Base-by-base conservation (phyloP, 495 filamentous ascomycete species). In the Talaromyces stipitatus region DNA sequence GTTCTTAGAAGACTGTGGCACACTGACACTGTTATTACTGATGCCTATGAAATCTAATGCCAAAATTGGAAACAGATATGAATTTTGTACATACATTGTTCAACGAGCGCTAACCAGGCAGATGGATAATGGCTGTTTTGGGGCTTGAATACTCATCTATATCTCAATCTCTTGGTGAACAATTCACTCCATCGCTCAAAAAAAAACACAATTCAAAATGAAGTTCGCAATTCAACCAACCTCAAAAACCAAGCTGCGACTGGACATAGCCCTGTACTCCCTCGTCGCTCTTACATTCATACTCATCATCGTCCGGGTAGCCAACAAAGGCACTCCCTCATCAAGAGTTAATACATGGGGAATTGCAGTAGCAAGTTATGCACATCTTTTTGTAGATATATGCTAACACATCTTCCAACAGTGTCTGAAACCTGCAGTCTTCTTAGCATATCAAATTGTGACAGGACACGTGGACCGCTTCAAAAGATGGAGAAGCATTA, bases 361-460 rank as follows among this genome's bases (percentile, higher is more conserved):
- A 1, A 63, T 69, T 11, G 62, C 62, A 24, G 66, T 66, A 18
- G 66, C 66, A n/a, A n/a, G n/a, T 38, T 52, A 61, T 61, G n/a
- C 1, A n/a, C 54, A 12, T 16, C 9, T 12, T 2, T 38, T 24
- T 11, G 8, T 18, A 43, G n/a, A 8, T 41, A 18, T 5, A 1
- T n/a, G 16, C 38, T 43, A 4, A 43, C 12, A 18, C 7, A 24
- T 24, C 45, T 48, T 3, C 2, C 16, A 3, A 46, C 27, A 70
- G 68, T 67, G 64, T 20, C 10, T 69, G 28, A 72, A 72, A 63
- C 66, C 70, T 12, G 60, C 58, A 3, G 30, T 65, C 41, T 72
- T 69, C 58, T 54, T 72, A n/a, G 56, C 62, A 8, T 72, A 72
- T 54, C 66, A 71, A 45, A n/a, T 71, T 29, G 4, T 67, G 7